These are phyloP conservation scores for Alternaria sp. DNA, from an alignment of 2,329 filamentous ascomycete genomes.

Conservation along the genomic window DNA sequence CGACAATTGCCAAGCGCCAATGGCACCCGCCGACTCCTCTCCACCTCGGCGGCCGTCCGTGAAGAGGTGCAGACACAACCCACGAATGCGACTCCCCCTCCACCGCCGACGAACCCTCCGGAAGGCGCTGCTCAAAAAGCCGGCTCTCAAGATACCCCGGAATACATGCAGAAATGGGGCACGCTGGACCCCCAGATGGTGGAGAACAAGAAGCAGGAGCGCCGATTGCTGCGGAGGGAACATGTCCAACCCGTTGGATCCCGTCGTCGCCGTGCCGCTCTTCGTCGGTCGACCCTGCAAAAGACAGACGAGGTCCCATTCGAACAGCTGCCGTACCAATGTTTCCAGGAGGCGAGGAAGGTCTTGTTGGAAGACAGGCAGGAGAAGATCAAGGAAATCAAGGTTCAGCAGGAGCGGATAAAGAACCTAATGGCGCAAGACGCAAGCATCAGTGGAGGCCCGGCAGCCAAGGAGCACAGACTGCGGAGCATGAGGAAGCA, in stretches of 20 bases:
- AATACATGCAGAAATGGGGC: conserved; percentile 47
- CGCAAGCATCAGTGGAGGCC: conserved; percentile 66
- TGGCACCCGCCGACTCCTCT: conserved; percentile 53
- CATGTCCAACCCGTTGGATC: conserved; percentile 76
- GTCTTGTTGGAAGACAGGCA: conserved; percentile 79
- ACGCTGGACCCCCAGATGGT: conserved; percentile 42
- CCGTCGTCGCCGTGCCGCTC: conserved; percentile 72
- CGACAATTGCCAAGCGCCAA: conserved; percentile 39
- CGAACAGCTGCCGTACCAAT: conserved; percentile 94
- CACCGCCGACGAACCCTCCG: conserved; percentile 21
- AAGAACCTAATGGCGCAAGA: conserved; percentile 66
- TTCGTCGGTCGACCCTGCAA: conserved; percentile 50
- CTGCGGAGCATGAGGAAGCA: conserved; percentile 73
- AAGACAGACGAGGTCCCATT: conserved; percentile 76
- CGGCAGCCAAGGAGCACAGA: conserved; percentile 68
- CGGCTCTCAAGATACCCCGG: conserved; percentile 22
- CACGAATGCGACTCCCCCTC: conserved; percentile 24
- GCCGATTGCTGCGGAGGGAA: conserved; percentile 70
- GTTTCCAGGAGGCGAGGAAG: conserved; percentile 93
- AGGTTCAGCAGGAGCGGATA: conserved; percentile 71
- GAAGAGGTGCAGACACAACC: conserved; percentile 52
- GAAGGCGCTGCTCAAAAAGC: conserved; percentile 18
- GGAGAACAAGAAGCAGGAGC: conserved; percentile 61
- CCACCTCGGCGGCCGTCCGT: conserved; percentile 52
- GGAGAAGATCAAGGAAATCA: conserved; percentile 79